Conservation (phyloP, 768 basidiomycete species). For the Leccinum fibrillosum region DNA sequence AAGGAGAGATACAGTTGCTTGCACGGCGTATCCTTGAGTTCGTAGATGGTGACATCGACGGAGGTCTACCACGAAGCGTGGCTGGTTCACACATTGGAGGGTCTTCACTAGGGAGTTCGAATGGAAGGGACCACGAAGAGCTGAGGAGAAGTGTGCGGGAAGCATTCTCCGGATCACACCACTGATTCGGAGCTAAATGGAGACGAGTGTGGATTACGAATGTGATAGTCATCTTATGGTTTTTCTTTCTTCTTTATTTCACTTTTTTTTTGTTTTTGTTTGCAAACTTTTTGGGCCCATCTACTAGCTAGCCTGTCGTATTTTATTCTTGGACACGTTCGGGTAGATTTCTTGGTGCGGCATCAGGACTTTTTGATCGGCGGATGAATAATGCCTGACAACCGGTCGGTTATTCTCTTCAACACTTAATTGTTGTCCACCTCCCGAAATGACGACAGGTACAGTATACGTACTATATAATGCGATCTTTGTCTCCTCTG, state of each 20-base stretch:
- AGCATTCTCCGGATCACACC: slow-evolving; percentile 66
- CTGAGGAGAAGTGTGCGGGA: slow-evolving; percentile 79
- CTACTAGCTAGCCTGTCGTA: background rate
- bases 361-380: background rate
- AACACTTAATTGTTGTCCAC: background rate
- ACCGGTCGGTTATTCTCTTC: background rate
- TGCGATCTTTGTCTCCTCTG: background rate
- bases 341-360: background rate
- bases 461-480: background rate
- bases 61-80: slow-evolving; percentile 55
- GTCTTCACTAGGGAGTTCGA: slow-evolving; percentile 61
- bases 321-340: slow-evolving; percentile 7
- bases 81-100: slow-evolving; percentile 66
- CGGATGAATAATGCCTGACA: background rate
- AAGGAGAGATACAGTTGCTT: slow-evolving; percentile 86
- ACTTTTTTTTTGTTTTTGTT: background rate
- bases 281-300: background rate
- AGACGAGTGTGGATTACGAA: background rate
- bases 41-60: slow-evolving; percentile 71
- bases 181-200: slow-evolving; percentile 11
- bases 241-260: background rate
- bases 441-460: background rate
- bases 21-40: slow-evolving; percentile 84
- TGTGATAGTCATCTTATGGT: background rate
- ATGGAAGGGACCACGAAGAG: slow-evolving; percentile 70